phyloP scores from a whole-genome alignment of 2,329 filamentous ascomycete species.

The Coniochaeta ligniaria region DNA sequence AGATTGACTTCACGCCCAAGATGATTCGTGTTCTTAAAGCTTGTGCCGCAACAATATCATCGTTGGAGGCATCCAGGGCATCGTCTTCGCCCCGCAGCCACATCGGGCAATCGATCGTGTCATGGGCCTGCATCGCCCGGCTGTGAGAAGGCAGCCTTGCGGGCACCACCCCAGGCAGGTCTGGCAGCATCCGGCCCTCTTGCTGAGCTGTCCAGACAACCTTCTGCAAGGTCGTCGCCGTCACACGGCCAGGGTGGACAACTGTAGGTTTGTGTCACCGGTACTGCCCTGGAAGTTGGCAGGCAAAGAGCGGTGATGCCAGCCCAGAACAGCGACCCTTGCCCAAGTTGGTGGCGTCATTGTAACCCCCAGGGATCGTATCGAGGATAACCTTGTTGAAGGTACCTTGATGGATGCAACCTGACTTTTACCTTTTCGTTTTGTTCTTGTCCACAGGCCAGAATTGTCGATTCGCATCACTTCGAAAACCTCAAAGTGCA shows the following conservation, averaged over 20 bases:
- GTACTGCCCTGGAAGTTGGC: not conserved
- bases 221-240: not conserved
- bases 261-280: not conserved
- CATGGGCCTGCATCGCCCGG: not conserved
- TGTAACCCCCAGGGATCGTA: not conserved
- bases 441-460: not conserved
- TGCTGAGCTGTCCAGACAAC: not conserved
- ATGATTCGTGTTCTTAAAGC: not conserved
- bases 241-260: not conserved
- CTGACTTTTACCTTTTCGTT: not conserved
- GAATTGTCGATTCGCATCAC: too few species aligned
- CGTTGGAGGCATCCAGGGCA: not conserved
- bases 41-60: not conserved
- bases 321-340: not conserved
- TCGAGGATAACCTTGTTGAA: too few species aligned
- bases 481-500: too few species aligned
- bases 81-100: not conserved
- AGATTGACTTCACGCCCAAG: not conserved
- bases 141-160: not conserved
- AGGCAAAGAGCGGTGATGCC: not conserved
- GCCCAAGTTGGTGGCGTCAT: not conserved
- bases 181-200: not conserved
- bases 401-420: too few species aligned
- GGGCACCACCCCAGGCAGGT: not conserved
- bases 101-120: not conserved